Evolutionary conservation across 2,329 filamentous ascomycete species (phyloP).

Genomic region (Passalora sequoiae): DNA sequence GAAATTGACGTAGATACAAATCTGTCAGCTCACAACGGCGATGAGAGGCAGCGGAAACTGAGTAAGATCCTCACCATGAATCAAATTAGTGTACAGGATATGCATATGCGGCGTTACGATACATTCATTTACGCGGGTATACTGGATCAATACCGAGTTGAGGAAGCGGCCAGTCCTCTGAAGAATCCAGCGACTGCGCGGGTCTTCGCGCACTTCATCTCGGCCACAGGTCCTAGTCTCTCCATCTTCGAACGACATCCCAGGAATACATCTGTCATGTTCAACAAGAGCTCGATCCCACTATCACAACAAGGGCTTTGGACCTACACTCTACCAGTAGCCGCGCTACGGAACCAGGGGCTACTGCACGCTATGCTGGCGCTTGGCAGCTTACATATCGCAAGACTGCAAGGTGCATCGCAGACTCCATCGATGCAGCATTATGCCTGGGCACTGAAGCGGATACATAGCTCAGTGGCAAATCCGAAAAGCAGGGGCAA

Average conservation of each 20-base stretch:
- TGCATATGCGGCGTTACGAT: slow-evolving; percentile 39
- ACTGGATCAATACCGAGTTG: slow-evolving; percentile 42
- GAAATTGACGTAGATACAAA: slow-evolving; percentile 35
- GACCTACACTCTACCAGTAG: slow-evolving; percentile 74
- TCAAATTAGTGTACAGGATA: slow-evolving; percentile 25
- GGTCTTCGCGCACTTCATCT: slow-evolving; percentile 88
- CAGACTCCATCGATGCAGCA: slow-evolving; percentile 82
- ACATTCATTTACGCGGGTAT: slow-evolving; percentile 45
- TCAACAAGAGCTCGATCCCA: slow-evolving; percentile 57
- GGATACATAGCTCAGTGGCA: slow-evolving; percentile 70
- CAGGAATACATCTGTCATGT: slow-evolving; percentile 63
- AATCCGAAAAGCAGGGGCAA: slow-evolving; percentile 64
- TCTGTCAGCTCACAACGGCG: slow-evolving; percentile 13
- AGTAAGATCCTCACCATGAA: slow-evolving; percentile 27
- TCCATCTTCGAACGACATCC: slow-evolving; percentile 74
- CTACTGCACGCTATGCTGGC: slow-evolving; percentile 88
- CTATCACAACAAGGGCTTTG: slow-evolving; percentile 57
- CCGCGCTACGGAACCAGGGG: slow-evolving; percentile 78
- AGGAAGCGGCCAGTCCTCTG: slow-evolving; percentile 57
- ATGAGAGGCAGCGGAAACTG: slow-evolving; percentile 23
- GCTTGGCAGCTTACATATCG: slow-evolving; percentile 79
- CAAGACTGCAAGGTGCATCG: slow-evolving; percentile 68
- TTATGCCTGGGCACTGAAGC: slow-evolving; percentile 77
- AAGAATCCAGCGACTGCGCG: slow-evolving; percentile 73
- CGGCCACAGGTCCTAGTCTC: slow-evolving; percentile 52